phyloP scores from a whole-genome alignment of 805 yeast species.

The Wickerhamomyces queroliae region DNA sequence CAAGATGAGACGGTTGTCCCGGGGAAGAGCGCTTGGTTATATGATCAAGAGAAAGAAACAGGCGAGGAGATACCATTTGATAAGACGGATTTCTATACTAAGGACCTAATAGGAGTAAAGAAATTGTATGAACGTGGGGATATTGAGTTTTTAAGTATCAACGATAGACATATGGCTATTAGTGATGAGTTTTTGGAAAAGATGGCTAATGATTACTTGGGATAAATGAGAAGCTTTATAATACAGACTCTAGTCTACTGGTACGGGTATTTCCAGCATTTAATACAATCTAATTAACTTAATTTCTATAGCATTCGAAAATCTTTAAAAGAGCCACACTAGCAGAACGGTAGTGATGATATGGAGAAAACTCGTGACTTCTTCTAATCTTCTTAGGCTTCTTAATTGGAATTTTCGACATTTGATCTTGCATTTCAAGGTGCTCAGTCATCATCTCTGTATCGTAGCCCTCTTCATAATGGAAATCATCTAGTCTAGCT shows the following conservation, averaged over 20 bases:
- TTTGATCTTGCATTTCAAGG: not conserved
- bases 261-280: no score
- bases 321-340: no score
- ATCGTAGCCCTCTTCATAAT: conserved; percentile 2
- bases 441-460: not conserved
- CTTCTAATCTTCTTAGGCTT: not conserved
- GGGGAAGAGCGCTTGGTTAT: conserved; percentile 64
- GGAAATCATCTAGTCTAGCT: conserved; percentile 6
- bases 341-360: no score
- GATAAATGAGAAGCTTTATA: conserved; percentile 8
- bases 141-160: conserved; percentile 44
- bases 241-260: no score
- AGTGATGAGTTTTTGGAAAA: conserved; percentile 41
- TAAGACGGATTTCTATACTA: conserved; percentile 41
- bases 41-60: conserved; percentile 40
- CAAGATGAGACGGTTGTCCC: conserved; percentile 70
- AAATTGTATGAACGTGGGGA: conserved; percentile 35
- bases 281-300: no score
- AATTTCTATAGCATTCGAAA: no score
- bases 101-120: conserved; percentile 57
- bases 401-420: not conserved
- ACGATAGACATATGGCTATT: conserved; percentile 64
- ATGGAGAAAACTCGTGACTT: not conserved
- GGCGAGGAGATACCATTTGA: conserved; percentile 40
- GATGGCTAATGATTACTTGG: conserved; percentile 40